These are phyloP conservation scores for Xylaria cubensis DNA, from an alignment of 495 filamentous ascomycete genomes.

Conservation along the genomic window DNA sequence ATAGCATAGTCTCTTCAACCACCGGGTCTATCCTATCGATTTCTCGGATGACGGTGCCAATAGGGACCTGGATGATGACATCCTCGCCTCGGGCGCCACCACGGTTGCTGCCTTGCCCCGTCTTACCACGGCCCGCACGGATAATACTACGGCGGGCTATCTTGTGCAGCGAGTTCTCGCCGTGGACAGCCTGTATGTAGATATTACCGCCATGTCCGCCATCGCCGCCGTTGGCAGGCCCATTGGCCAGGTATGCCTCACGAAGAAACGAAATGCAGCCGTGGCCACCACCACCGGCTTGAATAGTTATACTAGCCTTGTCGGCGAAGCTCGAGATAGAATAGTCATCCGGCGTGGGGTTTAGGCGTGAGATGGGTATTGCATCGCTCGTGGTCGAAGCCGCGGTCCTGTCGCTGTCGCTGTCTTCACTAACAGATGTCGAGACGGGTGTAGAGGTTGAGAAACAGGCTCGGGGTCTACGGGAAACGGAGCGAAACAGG, in stretches of 20 bases:
- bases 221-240: slow-evolving; percentile 96
- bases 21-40: slow-evolving; percentile 78
- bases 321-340: slow-evolving; percentile 83
- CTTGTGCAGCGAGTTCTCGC: slow-evolving; percentile 92
- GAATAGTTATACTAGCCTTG: slow-evolving; percentile 75
- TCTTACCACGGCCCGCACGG: slow-evolving; percentile 79
- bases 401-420: slow-evolving; percentile 40
- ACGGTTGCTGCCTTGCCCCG: slow-evolving; percentile 82
- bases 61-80: slow-evolving; percentile 85
- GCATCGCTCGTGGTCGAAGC: slow-evolving; percentile 35
- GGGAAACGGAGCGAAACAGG: slow-evolving; percentile 48
- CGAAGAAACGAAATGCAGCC: slow-evolving; percentile 93
- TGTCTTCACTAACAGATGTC: slow-evolving; percentile 37
- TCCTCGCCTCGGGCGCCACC: slow-evolving; percentile 86
- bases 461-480: slow-evolving; percentile 33
- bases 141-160: slow-evolving; percentile 77
- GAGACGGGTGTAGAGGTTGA: slow-evolving; percentile 35
- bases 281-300: slow-evolving; percentile 82
- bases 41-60: slow-evolving; percentile 90
- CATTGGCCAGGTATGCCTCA: slow-evolving; percentile 84
- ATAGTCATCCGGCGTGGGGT: slow-evolving; percentile 83
- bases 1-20: slow-evolving; percentile 62
- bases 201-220: slow-evolving; percentile 90
- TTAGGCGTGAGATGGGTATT: slow-evolving; percentile 65
- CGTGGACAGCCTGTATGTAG: slow-evolving; percentile 91